Base-by-base conservation (phyloP, 2,329 filamentous ascomycete species). In the Chrysosphaeria jannelii region DNA sequence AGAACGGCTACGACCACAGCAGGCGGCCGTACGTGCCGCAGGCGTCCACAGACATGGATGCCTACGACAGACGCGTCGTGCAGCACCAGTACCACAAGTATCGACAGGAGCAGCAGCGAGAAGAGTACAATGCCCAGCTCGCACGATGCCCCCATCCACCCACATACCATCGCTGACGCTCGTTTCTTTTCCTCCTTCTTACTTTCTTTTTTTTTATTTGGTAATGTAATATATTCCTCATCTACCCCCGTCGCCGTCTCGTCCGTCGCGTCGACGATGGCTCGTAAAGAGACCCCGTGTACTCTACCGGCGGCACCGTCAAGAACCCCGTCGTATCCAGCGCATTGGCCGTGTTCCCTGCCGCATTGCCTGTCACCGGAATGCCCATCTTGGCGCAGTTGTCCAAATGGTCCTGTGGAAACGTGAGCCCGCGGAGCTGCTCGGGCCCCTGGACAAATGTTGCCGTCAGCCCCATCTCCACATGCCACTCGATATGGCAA, bases 401-500 rank as follows among this genome's bases (percentile, higher is more conserved):
- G 12, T 42, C 44, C 31, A 52, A 44, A 33, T 70, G 62, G 28
- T 65, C 51, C 14, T 50, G 37, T 0, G 65, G 65, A 21, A 75
- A 57, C 2, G 42, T 44, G 23, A 57, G 37, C 3, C 42, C 43
- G 25, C 50, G 39, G 30, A 74, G 62, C 8, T 61, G 38, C 25
- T 58, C 50, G 0, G 58, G 57, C 0, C 48, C 53, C 40, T 62
- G 57, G 31, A 64, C 46, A 14, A 64, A 41, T 9, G 51, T 53
- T 13, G 51, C 50, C 1, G 45, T 51, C 10, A 68, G 43, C 14
- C 59, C 61, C 43, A 57, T 55, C 35, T 49, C 48, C 11, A 63
- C 51, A 34, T 67, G 61, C 58, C 54, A 62, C 32, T 58, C 54
- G 24, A 62, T 56, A 36, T 62, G 56, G 39, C 56, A 61, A 37